These are phyloP conservation scores for Saccharomyces hybrid DNA, from an alignment of 1,139 yeast genomes.

Conservation along the genomic window DNA sequence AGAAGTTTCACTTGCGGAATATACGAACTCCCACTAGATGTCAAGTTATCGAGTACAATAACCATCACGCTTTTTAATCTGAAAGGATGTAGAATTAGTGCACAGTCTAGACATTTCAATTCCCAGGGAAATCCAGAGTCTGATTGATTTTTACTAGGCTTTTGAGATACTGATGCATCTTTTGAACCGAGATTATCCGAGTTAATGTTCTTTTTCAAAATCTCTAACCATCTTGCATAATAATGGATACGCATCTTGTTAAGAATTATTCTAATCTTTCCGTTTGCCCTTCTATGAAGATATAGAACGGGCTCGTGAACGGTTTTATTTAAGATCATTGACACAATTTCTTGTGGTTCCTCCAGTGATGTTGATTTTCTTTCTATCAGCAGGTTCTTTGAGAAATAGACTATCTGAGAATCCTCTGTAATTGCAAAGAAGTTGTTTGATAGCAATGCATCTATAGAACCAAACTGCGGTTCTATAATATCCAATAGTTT, in stretches of 20 bases:
- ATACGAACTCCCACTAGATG: constrained; percentile 5
- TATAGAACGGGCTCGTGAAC: constrained; percentile 34
- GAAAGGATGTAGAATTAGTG: constrained; percentile 53
- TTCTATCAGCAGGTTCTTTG: constrained; percentile 9
- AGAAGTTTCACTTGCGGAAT: constrained; percentile 5
- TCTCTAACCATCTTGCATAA: constrained; percentile 48
- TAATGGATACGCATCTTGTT: constrained; percentile 44
- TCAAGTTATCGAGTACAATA: constrained; percentile 41
- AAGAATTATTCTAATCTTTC: constrained; percentile 36
- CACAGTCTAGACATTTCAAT: constrained; percentile 44
- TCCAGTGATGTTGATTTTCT: constrained; percentile 32
- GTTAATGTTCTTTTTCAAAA: constrained; percentile 8
- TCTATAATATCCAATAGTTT: constrained; percentile 29
- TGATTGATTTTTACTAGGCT: background rate
- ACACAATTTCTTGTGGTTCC: constrained; percentile 24
- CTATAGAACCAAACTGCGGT: constrained; percentile 43
- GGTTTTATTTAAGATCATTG: background rate
- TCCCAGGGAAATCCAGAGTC: constrained; percentile 32
- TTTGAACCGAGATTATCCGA: background rate
- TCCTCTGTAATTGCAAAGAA: constrained; percentile 34
- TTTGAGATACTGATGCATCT: constrained; percentile 4
- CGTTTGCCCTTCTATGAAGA: constrained; percentile 24
- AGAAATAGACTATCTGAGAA: constrained; percentile 32
- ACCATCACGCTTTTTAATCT: constrained; percentile 48
- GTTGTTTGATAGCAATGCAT: constrained; percentile 26